A percentile compares a stretch with the other conserved stretches of the same genome.
phyloP scores from a whole-genome alignment of 23 red algal species.

The Gracilaria caudata region DNA sequence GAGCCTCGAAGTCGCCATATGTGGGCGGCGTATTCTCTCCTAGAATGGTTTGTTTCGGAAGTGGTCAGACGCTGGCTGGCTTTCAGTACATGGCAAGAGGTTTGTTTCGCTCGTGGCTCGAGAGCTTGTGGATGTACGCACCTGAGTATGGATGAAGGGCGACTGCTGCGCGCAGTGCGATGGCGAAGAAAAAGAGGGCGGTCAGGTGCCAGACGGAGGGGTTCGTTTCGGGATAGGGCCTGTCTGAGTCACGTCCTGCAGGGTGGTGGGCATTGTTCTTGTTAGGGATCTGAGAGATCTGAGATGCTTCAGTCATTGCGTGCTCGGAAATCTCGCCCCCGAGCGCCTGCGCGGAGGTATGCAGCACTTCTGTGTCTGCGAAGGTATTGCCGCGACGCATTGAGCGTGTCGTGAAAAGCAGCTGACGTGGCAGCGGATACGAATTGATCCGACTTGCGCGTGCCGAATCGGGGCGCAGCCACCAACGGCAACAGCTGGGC shows the following conservation, averaged over 20 bases:
- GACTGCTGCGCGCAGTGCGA: constrained; percentile 64
- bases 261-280: background rate
- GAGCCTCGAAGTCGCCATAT: constrained; percentile 98
- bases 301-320: background rate
- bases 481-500: too few relatives aligned
- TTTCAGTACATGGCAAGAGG: too few relatives aligned
- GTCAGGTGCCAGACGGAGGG: background rate
- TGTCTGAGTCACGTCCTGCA: background rate
- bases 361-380: too few relatives aligned
- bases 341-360: too few relatives aligned
- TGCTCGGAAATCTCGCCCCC: background rate
- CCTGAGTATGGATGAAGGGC: constrained; percentile 71
- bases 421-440: too few relatives aligned
- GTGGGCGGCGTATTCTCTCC: constrained; percentile 80
- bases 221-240: background rate
- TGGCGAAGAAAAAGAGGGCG: constrained; percentile 27
- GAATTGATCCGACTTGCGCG: too few relatives aligned
- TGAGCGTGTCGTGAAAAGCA: too few relatives aligned
- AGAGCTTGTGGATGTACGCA: constrained; percentile 14
- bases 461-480: too few relatives aligned
- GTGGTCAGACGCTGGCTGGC: background rate
- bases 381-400: too few relatives aligned
- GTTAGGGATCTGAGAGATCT: background rate
- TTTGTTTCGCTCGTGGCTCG: background rate
- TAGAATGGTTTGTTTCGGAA: background rate